phyloP scores from a whole-genome alignment of 345 rosid genomes.

The Heritiera littoralis region DNA sequence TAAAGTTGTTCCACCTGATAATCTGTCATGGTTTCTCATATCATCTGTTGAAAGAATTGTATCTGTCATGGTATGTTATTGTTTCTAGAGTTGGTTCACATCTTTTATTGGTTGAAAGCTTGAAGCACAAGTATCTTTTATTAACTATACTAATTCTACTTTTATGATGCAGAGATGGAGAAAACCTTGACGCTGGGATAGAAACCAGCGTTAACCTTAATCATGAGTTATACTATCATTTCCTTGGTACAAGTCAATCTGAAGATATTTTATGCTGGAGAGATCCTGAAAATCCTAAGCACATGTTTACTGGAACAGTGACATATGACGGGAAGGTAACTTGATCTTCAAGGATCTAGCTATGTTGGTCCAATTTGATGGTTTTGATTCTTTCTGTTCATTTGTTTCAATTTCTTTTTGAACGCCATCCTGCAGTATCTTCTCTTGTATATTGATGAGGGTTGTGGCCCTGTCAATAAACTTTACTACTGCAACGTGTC shows the following conservation, averaged over 20 bases:
- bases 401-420: constrained; percentile 18
- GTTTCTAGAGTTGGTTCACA: background rate
- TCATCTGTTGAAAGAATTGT: background rate
- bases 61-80: background rate
- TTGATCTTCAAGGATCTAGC: background rate
- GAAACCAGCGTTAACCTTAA: constrained; percentile 79
- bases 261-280: constrained; percentile 92
- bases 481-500: constrained; percentile 73
- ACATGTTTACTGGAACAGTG: constrained; percentile 54
- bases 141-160: background rate
- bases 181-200: constrained; percentile 76
- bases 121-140: background rate
- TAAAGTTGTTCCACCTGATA: no score
- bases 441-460: constrained; percentile 52
- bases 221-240: constrained; percentile 81
- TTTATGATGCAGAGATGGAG: constrained; percentile 63
- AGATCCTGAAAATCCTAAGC: constrained; percentile 78
- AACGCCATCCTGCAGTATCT: constrained; percentile 59
- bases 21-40: no score
- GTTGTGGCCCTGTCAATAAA: constrained; percentile 84
- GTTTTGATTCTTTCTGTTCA: background rate
- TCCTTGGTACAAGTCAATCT: constrained; percentile 71
- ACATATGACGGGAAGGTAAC: constrained; percentile 88
- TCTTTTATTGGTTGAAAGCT: background rate
- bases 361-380: background rate